phyloP scores from a whole-genome alignment of 441 rosid genomes.

The Syzygium malaccense region DNA sequence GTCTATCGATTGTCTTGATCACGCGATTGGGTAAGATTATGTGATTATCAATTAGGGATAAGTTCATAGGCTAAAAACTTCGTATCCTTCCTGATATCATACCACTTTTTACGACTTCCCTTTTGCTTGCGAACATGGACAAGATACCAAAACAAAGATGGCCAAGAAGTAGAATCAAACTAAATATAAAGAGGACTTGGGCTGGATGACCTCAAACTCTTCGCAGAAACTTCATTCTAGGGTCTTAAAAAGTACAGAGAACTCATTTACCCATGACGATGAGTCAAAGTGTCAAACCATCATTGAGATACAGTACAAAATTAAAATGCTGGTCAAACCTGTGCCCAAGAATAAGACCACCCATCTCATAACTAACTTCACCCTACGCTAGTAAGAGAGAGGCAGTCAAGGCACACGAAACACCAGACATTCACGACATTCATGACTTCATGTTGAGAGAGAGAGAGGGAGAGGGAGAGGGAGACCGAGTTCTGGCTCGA shows the following conservation, averaged over 20 bases:
- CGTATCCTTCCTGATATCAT: rapidly evolving
- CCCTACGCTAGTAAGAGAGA: background rate
- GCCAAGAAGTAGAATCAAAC: background rate
- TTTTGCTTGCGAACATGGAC: background rate
- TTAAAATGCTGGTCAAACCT: background rate
- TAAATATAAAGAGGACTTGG: background rate
- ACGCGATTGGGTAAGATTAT: rapidly evolving
- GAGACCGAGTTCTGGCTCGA: background rate
- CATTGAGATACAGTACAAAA: background rate
- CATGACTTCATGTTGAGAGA: background rate
- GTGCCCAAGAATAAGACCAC: background rate
- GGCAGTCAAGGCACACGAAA: background rate
- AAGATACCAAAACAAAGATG: background rate
- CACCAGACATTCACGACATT: background rate
- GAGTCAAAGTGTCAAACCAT: background rate
- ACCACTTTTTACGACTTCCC: background rate
- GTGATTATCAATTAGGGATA: background rate
- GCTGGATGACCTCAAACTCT: background rate
- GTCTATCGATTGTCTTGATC: rapidly evolving
- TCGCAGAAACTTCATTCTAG: background rate
- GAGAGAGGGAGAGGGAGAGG: background rate
- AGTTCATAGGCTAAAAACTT: too few species aligned
- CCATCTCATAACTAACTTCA: background rate
- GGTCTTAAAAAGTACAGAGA: background rate
- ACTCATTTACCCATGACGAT: background rate